These are phyloP conservation scores for Syncephalis plumigaleata DNA, from an alignment of 371 early-diverging fungal genomes.

Conservation along the genomic window DNA sequence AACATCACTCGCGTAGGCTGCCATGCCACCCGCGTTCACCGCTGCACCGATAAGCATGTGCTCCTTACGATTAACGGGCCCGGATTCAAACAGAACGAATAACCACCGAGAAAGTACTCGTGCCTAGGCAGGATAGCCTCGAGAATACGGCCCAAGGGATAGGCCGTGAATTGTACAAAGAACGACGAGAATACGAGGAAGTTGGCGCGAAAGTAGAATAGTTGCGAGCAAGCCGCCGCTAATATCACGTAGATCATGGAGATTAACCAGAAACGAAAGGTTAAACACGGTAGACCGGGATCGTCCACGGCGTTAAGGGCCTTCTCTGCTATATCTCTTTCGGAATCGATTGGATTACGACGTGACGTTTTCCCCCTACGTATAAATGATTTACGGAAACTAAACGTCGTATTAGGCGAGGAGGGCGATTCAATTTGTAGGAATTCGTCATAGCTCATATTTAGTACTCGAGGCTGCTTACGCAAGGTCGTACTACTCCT, in stretches of 20 bases:
- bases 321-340: no score
- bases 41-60: slow-evolving; percentile 35
- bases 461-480: no score
- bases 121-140: not conserved
- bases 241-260: slow-evolving; percentile 39
- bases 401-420: no score
- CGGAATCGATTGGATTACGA: no score
- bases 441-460: no score
- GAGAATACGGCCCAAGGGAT: slow-evolving; percentile 42
- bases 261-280: slow-evolving; percentile 58
- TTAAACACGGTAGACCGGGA: slow-evolving; percentile 28
- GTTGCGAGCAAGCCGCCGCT: slow-evolving; percentile 50
- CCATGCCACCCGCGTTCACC: slow-evolving; percentile 21
- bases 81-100: slow-evolving; percentile 31
- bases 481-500: no score
- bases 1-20: slow-evolving; percentile 12
- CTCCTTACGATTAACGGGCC: slow-evolving; percentile 67
- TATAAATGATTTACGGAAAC: no score
- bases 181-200: slow-evolving; percentile 37
- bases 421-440: no score
- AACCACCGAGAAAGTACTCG: not conserved
- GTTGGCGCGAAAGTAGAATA: slow-evolving; percentile 55
- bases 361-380: no score
- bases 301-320: no score
- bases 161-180: slow-evolving; percentile 44